Evolutionary conservation across 139 green algal genomes (phyloP).

Genomic region (Ulvella scutata): DNA sequence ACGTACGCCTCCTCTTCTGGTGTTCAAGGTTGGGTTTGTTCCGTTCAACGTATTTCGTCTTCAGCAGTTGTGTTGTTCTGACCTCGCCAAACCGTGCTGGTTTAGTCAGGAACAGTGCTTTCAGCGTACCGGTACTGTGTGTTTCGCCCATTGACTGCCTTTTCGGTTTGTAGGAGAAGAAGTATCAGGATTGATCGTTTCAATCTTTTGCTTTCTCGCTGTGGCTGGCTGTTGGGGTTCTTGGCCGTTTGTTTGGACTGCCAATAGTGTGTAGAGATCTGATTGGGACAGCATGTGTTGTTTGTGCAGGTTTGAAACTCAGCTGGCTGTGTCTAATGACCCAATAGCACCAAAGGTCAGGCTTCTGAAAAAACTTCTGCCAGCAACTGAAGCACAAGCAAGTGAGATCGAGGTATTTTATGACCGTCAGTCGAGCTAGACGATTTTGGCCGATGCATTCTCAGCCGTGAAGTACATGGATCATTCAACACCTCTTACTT

Average conservation of each 20-base stretch:
- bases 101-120: not conserved
- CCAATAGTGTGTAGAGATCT: not conserved
- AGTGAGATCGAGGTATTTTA: not conserved
- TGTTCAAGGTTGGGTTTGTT: not conserved
- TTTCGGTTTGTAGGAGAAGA: not conserved
- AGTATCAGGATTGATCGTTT: not conserved
- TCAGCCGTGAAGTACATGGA: too few species aligned
- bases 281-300: not conserved
- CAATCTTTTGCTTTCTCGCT: not conserved
- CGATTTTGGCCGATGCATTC: too few species aligned
- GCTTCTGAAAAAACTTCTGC: constrained; percentile 12
- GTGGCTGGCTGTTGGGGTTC: too few species aligned
- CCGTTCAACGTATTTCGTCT: not conserved
- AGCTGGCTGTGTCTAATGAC: not conserved
- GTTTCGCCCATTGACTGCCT: too few species aligned
- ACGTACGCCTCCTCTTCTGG: not conserved
- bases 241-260: not conserved
- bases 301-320: not conserved
- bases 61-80: not conserved
- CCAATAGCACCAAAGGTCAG: not conserved
- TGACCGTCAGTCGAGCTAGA: too few species aligned
- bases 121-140: too few species aligned
- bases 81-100: not conserved
- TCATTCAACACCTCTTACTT: too few species aligned
- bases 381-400: constrained; percentile 6